Evolutionary conservation across 1,139 yeast genomes (phyloP).

Genomic region (Hansenula sp.): DNA sequence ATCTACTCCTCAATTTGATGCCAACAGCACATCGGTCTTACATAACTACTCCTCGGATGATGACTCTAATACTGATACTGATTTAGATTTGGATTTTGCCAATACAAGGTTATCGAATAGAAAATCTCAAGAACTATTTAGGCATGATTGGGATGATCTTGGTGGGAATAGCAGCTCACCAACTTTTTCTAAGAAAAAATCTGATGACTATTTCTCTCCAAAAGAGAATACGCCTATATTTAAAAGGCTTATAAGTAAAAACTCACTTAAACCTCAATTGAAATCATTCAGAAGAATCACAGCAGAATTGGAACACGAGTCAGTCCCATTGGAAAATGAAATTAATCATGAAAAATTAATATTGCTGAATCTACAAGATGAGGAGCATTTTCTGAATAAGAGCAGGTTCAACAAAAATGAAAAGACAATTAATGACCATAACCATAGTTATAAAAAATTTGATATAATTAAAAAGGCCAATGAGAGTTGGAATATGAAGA

Average conservation of each 20-base stretch:
- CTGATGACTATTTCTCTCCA: slow-evolving; percentile 13
- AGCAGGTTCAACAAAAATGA: slow-evolving; percentile 7
- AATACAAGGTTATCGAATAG: slow-evolving; percentile 4
- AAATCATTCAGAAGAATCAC: slow-evolving; percentile 21
- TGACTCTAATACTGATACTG: slow-evolving; percentile 7
- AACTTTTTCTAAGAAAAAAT: slow-evolving; percentile 6
- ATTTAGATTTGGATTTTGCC: slow-evolving; percentile 4
- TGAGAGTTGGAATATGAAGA: slow-evolving; percentile 23
- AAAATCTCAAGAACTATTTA: slow-evolving; percentile 15
- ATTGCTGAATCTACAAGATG: slow-evolving; percentile 20
- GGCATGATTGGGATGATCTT: slow-evolving; percentile 10
- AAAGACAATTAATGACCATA: slow-evolving; percentile 4
- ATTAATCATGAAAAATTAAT: slow-evolving; percentile 22
- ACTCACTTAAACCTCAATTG: slow-evolving; percentile 21
- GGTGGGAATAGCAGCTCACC: slow-evolving; percentile 16
- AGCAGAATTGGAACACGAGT: slow-evolving; percentile 19
- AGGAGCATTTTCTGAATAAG: slow-evolving; percentile 13
- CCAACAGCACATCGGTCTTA: slow-evolving; percentile 1
- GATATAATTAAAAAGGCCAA: slow-evolving; percentile 23
- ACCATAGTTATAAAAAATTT: slow-evolving; percentile 14
- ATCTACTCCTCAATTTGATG: slow-evolving; percentile 2
- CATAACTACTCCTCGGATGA: slow-evolving; percentile 2
- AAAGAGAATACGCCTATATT: slow-evolving; percentile 21
- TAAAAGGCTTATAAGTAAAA: slow-evolving; percentile 20
- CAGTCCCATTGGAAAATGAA: slow-evolving; percentile 19